Evolutionary conservation across 345 rosid species (phyloP).

Genomic region (Litchi chinensis): DNA sequence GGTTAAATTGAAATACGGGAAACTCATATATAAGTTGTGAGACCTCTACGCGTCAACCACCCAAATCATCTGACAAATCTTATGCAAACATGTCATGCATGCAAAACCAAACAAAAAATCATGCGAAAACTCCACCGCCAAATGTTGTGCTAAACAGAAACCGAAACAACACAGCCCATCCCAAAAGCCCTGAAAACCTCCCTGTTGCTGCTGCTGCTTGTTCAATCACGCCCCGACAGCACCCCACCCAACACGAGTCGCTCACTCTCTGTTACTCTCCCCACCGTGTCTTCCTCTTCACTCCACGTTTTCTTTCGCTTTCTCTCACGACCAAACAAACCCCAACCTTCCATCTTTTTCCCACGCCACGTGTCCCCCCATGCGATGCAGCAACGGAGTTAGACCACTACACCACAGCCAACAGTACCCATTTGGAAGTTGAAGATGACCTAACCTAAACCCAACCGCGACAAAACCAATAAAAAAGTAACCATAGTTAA

Average conservation of each 20-base stretch:
- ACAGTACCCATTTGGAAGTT: neutral
- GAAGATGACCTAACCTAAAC: conserved; percentile 6
- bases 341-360: neutral
- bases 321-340: no score
- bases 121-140: no score
- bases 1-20: no score
- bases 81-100: no score
- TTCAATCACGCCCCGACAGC: neutral
- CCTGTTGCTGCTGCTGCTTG: no score
- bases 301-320: neutral
- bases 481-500: neutral
- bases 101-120: no score
- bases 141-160: no score
- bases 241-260: neutral
- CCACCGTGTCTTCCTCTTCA: conserved; percentile 3
- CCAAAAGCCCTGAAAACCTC: neutral
- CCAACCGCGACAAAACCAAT: no score
- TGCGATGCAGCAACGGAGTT: neutral
- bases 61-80: no score
- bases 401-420: neutral
- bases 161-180: no score
- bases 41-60: no score
- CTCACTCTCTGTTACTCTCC: neutral
- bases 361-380: conserved; percentile 3
- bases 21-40: no score